Evolutionary conservation across 345 rosid genomes (phyloP).

Genomic region (Acer saccharum): DNA sequence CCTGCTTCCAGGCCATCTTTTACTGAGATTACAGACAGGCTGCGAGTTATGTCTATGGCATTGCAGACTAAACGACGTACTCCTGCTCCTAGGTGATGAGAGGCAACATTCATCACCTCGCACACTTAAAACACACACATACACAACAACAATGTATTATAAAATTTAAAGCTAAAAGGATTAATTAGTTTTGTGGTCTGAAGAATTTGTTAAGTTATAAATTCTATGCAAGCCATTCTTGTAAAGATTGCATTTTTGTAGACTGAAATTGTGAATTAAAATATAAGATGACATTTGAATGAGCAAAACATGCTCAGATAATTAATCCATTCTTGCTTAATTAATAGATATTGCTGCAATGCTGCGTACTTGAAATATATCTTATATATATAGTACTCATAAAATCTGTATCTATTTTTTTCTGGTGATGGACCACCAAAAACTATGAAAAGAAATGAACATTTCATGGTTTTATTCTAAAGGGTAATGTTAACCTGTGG

Average conservation of each 20-base stretch:
- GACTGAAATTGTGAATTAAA: not conserved
- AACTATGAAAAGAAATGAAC: too few species aligned
- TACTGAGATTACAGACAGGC: slow-evolving; percentile 66
- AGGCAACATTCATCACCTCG: not conserved
- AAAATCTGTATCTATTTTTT: too few species aligned
- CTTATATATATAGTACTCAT: too few species aligned
- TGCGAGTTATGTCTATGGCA: slow-evolving; percentile 55
- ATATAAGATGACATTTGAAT: too few species aligned
- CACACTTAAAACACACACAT: too few species aligned
- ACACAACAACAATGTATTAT: not conserved
- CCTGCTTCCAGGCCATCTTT: slow-evolving; percentile 75
- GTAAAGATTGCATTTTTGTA: slow-evolving; percentile 3
- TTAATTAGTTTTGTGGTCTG: not conserved
- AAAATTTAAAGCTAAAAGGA: not conserved
- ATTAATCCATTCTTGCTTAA: too few species aligned
- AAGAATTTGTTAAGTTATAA: slow-evolving; percentile 3
- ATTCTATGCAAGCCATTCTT: slow-evolving; percentile 3
- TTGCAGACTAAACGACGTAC: slow-evolving; percentile 52
- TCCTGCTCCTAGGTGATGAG: slow-evolving; percentile 24
- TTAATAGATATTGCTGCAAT: too few species aligned
- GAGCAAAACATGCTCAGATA: too few species aligned
- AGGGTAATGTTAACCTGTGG: too few species aligned
- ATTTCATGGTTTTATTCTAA: too few species aligned
- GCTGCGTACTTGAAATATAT: too few species aligned
- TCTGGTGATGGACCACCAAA: too few species aligned